A percentile compares a stretch with the other conserved stretches of the same genome.
Evolutionary conservation across 2,329 filamentous ascomycete genomes (phyloP).

Genomic region (Colletotrichum gigasporum): DNA sequence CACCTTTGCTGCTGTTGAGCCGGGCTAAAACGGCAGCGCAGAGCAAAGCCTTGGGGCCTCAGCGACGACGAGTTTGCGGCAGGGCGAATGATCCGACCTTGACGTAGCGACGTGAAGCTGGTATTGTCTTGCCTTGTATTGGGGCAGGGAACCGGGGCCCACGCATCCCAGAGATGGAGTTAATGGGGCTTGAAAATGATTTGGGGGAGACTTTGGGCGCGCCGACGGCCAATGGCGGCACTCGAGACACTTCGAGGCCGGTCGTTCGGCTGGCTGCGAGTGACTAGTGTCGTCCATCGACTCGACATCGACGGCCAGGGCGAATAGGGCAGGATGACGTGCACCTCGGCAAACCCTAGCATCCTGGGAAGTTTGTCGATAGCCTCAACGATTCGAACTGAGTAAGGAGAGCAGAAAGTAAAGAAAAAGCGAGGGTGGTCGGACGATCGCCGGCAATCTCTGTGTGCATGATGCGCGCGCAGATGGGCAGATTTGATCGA

Average conservation of each 20-base stretch:
- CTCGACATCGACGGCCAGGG: conserved; percentile 23
- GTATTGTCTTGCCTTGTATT: conserved; percentile 14
- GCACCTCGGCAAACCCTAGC: conserved; percentile 29
- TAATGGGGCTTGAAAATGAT: conserved; percentile 16
- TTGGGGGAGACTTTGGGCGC: not conserved
- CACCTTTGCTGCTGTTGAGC: not conserved
- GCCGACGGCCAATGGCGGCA: conserved; percentile 19
- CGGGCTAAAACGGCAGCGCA: not conserved
- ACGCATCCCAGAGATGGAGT: conserved; percentile 8
- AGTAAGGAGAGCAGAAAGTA: not conserved
- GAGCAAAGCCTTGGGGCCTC: not conserved
- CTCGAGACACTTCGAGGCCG: conserved; percentile 7
- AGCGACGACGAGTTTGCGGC: not conserved
- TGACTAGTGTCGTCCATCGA: conserved; percentile 23
- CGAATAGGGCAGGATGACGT: conserved; percentile 31
- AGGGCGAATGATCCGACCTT: not conserved
- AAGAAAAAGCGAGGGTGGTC: conserved; percentile 18
- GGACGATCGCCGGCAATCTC: conserved; percentile 25
- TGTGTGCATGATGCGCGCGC: conserved; percentile 8
- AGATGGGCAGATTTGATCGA: conserved; percentile 14
- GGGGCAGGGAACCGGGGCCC: conserved; percentile 11
- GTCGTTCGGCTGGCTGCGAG: conserved; percentile 27
- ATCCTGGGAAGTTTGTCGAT: conserved; percentile 29
- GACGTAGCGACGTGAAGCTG: conserved; percentile 23
- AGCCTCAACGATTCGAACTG: conserved; percentile 22